phyloP scores from a whole-genome alignment of 2,329 filamentous ascomycete genomes.

The Colletotrichum camelliae region DNA sequence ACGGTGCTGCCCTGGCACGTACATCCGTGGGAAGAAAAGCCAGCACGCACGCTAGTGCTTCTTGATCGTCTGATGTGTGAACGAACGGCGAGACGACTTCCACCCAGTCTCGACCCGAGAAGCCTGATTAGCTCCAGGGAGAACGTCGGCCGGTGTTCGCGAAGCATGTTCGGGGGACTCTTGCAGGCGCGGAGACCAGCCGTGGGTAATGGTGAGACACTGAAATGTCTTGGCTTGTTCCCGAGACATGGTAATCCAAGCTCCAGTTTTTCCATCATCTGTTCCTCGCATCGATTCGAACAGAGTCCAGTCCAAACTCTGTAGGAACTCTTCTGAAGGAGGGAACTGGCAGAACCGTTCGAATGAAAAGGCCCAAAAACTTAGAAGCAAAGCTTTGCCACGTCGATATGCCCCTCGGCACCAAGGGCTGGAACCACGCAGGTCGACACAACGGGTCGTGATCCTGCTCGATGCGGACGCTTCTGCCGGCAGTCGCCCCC shows the following conservation, averaged over 20 bases:
- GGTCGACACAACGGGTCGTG: neutral
- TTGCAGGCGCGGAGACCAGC: constrained; percentile 10
- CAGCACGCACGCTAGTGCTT: neutral
- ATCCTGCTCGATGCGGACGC: neutral
- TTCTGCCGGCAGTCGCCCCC: neutral
- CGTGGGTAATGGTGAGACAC: constrained; percentile 18
- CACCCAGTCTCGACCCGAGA: neutral
- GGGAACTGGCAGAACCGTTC: neutral
- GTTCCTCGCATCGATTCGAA: neutral
- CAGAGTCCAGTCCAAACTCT: neutral
- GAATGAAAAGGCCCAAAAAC: neutral
- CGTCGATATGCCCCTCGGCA: neutral
- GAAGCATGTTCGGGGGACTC: constrained; percentile 14
- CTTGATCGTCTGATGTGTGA: constrained; percentile 11
- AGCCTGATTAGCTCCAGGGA: neutral
- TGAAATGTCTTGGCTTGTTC: constrained; percentile 4
- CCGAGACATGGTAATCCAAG: constrained; percentile 9
- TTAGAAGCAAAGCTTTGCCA: neutral
- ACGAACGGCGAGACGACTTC: neutral
- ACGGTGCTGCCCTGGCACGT: neutral
- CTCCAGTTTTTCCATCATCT: constrained; percentile 5
- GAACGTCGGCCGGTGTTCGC: constrained; percentile 1
- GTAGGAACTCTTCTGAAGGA: neutral
- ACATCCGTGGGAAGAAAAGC: neutral
- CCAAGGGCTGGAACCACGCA: neutral